Base-by-base conservation (phyloP, 345 rosid genomes). In the Corymbia maculata region DNA sequence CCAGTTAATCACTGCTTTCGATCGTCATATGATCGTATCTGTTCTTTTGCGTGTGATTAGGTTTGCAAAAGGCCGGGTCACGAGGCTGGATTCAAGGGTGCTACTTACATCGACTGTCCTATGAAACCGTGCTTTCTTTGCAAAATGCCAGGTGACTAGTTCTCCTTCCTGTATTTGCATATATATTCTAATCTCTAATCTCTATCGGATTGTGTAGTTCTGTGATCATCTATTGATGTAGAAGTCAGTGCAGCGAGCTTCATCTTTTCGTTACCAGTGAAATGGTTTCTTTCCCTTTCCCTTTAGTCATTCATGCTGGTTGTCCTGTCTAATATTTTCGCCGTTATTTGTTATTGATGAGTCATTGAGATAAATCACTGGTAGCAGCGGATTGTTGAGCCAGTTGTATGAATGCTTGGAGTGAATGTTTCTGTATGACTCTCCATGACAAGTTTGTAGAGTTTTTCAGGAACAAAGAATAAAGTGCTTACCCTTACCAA, bases 51-150 rank as follows among this genome's bases (percentile, higher is more conserved):
- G 61, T 79, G 22, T 59, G 82, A 52, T 92, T 92, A 97, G 99
- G 99, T 96, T 6, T 97, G 99, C 89, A 97, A 96, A 87, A 94
- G 89, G 90, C 89, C 96, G 28, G 99, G 99, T 36, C 99, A 98
- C 90, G 98, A 98, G 92, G 99, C 99, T 6, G 99, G 99, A 21
- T 96, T 97, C 88, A 96, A 93, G 89, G 99, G 99, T 45, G 99
- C 99, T 21, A 96, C 99, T 0, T 96, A 97, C 89, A 93, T 98
- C 30, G 98, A 97, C 90, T 98, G 99, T 90, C 99, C 99, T 8
- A 98, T 95, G 99, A 98, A 97, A 85, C 99, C 99, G 47, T 98
- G 99, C 89, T 98, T 97, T 88, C 94, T 98, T 90, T 98, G 99
- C 92, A 98, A 97, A 95, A 92, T 95, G 97, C 99, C 99, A 17